Evolutionary conservation across 1,284 basidiomycete species (phyloP).

Genomic region (Puccinia novopanici): DNA sequence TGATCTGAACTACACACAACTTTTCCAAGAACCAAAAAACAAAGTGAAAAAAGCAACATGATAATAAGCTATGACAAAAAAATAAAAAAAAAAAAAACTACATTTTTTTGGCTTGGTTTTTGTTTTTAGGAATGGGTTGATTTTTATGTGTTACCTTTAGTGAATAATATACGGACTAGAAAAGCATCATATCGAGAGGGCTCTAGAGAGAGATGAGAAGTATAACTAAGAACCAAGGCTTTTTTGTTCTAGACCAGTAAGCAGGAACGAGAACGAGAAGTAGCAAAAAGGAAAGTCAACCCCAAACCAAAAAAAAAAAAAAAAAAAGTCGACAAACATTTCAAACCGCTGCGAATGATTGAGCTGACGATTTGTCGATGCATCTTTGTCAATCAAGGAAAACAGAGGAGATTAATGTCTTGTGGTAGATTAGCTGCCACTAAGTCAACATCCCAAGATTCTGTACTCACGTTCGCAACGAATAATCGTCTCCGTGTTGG

Average conservation of each 20-base stretch:
- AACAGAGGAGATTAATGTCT: not conserved
- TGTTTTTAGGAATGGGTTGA: not conserved
- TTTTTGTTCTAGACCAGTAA: not conserved
- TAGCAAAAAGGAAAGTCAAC: not conserved
- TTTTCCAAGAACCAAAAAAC: constrained; percentile 14
- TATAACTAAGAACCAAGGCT: not conserved
- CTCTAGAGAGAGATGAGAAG: not conserved
- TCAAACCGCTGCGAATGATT: constrained; percentile 50
- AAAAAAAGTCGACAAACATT: not conserved
- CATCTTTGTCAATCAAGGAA: constrained; percentile 17
- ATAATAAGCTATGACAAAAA: not conserved
- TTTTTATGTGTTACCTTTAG: not conserved
- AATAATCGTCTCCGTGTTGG: constrained; percentile 47
- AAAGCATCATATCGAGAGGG: not conserved
- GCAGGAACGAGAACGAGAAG: not conserved
- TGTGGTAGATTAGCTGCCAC: not conserved
- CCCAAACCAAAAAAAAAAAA: constrained; percentile 13
- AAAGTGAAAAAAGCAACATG: not conserved
- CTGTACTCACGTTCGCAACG: constrained; percentile 33
- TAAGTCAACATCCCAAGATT: not conserved
- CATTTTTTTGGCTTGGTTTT: too few species aligned
- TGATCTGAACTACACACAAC: not conserved
- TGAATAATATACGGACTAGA: too few species aligned
- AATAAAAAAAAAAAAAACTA: not conserved
- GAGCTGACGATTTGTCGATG: constrained; percentile 45